Evolutionary conservation across 768 basidiomycete genomes (phyloP), one percentile per base, ranked within the genome.

Genomic region (Gymnopilus dilepis): DNA sequence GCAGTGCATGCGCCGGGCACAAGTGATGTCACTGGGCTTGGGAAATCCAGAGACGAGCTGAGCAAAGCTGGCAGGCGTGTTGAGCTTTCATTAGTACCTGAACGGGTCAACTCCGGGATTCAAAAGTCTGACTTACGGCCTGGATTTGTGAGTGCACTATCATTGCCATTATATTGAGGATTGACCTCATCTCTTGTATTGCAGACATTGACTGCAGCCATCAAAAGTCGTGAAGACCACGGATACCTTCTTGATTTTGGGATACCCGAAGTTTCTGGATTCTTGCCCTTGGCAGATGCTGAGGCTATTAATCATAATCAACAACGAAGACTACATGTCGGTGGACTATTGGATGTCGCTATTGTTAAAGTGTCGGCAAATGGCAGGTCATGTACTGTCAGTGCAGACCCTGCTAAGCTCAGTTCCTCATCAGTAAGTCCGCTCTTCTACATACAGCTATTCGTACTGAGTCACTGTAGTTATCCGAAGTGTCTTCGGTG

Each of bases 171-270:
- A 59, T 45, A 60, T 43, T 56, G n/a, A n/a, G n/a, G n/a, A n/a
- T 19, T 19, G 74, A 55, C 56, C 26, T 47, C 3, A 54, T 42
- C 34, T 33, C 19, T 19, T 45, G 6, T 7, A 31, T 19, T 59
- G 13, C 69, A 96, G 94, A 87, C 87, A 21, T 69, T 97, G 45
- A 84, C 89, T 0, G 92, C 87, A 12, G 85, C 89, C 33, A 82
- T 97, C 52, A 88, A 88, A 75, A 93, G 90, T 68, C 78, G 92
- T 17, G 97, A 99, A 77, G 97, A 99, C 69, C 94, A 97, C 72
- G 96, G 97, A 1, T 98, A 97, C 76, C 85, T 90, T 58, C 80
- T 99, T 7, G 93, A 95, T 65, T 78, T 97, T 38, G 97, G 95
- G 2, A 69, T 97, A 17, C 73, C 86, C 9, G 88, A 84, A n/a